Evolutionary conservation across 768 basidiomycete genomes (phyloP).

Genomic region (Austroboletus eburneus): DNA sequence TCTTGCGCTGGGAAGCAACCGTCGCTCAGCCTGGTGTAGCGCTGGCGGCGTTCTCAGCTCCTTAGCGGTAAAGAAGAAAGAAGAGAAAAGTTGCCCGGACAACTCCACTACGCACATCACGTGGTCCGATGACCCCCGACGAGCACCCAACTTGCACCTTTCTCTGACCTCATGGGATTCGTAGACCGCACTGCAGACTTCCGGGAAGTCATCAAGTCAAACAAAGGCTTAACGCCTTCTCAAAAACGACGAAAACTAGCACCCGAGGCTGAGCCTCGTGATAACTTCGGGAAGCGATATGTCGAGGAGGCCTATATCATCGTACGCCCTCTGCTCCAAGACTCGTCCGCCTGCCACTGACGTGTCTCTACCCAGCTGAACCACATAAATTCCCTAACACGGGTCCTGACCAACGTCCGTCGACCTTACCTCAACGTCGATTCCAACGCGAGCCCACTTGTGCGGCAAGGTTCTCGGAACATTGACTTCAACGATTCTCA

Average conservation of each 20-base stretch:
- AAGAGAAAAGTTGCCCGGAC: background rate
- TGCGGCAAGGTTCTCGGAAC: constrained; percentile 46
- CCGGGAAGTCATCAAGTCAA: constrained; percentile 45
- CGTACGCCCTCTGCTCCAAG: constrained; percentile 32
- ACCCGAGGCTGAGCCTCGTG: constrained; percentile 35
- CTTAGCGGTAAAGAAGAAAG: constrained; percentile 22
- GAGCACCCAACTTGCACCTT: background rate
- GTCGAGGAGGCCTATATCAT: constrained; percentile 72
- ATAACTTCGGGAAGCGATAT: constrained; percentile 59
- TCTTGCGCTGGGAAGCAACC: constrained; percentile 33
- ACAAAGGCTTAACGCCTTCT: constrained; percentile 39
- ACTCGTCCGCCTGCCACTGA: background rate
- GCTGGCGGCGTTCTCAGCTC: constrained; percentile 19
- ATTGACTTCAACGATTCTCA: constrained; percentile 53
- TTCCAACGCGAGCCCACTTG: constrained; percentile 47
- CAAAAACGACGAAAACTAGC: constrained; percentile 48
- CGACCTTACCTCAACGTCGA: constrained; percentile 86
- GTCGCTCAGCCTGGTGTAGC: constrained; percentile 7
- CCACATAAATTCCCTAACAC: constrained; percentile 65
- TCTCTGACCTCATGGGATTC: constrained; percentile 44
- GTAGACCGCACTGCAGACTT: constrained; percentile 63
- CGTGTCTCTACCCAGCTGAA: constrained; percentile 46
- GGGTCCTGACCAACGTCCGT: constrained; percentile 72
- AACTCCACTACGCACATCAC: constrained; percentile 17
- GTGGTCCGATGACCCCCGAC: constrained; percentile 11